phyloP scores from a whole-genome alignment of 306 rosid genomes.

The Acacia crassicarpa region DNA sequence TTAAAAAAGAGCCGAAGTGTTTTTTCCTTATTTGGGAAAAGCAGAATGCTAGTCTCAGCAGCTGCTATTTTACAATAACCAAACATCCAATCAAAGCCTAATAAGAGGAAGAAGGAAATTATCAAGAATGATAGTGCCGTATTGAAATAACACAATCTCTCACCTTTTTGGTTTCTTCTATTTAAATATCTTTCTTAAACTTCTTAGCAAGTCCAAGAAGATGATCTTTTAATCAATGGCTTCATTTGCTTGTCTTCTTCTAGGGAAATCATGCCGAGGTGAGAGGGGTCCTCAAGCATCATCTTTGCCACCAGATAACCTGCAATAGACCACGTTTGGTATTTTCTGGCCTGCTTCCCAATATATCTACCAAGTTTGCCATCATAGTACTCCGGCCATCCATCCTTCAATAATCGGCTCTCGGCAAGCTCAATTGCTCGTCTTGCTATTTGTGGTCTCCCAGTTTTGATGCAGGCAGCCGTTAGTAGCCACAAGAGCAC shows the following conservation, averaged over 20 bases:
- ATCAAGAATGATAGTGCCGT: slow-evolving; percentile 53
- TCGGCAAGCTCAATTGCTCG: slow-evolving; percentile 85
- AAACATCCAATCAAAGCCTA: slow-evolving; percentile 59
- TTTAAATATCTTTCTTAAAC: slow-evolving; percentile 31
- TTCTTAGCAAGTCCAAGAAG: slow-evolving; percentile 75
- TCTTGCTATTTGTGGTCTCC: slow-evolving; percentile 89
- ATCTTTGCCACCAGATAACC: slow-evolving; percentile 92
- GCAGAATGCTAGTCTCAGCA: slow-evolving; percentile 51
- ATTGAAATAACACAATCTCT: slow-evolving; percentile 50
- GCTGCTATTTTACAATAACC: slow-evolving; percentile 63
- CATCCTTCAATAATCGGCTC: slow-evolving; percentile 79
- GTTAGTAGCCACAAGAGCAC: slow-evolving; percentile 88
- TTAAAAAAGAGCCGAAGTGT: not conserved
- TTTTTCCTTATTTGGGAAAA: slow-evolving; percentile 48
- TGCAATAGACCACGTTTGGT: slow-evolving; percentile 94
- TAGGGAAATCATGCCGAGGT: slow-evolving; percentile 86
- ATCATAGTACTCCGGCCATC: slow-evolving; percentile 93
- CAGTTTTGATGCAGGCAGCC: slow-evolving; percentile 90
- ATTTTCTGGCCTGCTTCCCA: slow-evolving; percentile 88
- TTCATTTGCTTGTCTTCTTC: slow-evolving; percentile 96
- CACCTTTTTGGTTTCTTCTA: slow-evolving; percentile 41
- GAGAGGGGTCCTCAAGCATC: slow-evolving; percentile 94
- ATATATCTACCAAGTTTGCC: slow-evolving; percentile 82
- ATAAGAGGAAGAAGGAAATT: slow-evolving; percentile 34
- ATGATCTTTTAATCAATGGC: slow-evolving; percentile 74